Evolutionary conservation across 2,329 filamentous ascomycete genomes (phyloP).

Genomic region (Ascomycota sp.): DNA sequence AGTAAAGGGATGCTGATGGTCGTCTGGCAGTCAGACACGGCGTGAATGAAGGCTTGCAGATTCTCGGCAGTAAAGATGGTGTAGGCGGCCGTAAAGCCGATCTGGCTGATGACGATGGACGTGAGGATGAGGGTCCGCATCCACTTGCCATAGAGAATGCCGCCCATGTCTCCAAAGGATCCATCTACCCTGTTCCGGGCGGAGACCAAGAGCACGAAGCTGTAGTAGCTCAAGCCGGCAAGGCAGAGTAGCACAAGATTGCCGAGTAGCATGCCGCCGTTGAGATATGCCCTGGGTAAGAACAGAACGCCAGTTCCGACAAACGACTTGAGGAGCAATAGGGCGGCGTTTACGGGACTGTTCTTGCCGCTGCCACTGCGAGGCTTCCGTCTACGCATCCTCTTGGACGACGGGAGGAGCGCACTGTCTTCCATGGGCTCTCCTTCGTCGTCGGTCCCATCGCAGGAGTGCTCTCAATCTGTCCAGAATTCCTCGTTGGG

Average conservation of each 20-base stretch:
- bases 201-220: conserved; percentile 81
- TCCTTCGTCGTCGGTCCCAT: conserved; percentile 41
- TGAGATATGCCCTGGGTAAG: conserved; percentile 78
- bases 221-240: conserved; percentile 81
- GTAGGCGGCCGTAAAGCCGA: conserved; percentile 87
- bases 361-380: conserved; percentile 58
- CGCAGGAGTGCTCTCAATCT: conserved; percentile 45
- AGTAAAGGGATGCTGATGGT: conserved; percentile 74
- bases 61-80: conserved; percentile 96
- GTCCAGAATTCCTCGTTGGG: conserved; percentile 87
- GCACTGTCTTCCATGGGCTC: conserved; percentile 80
- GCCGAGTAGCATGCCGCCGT: conserved; percentile 94
- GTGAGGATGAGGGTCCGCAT: conserved; percentile 73
- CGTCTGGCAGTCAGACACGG: conserved; percentile 72
- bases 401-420: conserved; percentile 55
- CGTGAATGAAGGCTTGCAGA: conserved; percentile 79
- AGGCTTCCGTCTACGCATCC: conserved; percentile 56
- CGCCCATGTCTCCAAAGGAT: conserved; percentile 96
- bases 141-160: conserved; percentile 73
- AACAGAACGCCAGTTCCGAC: conserved; percentile 93
- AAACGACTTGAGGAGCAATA: conserved; percentile 89
- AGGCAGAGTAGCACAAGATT: conserved; percentile 77
- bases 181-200: conserved; percentile 70
- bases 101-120: conserved; percentile 87
- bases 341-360: conserved; percentile 55